Evolutionary conservation across 75 land plant species (phyloP), one percentile per base, ranked within the genome.

Genomic region (Selaginella tamariscina): DNA sequence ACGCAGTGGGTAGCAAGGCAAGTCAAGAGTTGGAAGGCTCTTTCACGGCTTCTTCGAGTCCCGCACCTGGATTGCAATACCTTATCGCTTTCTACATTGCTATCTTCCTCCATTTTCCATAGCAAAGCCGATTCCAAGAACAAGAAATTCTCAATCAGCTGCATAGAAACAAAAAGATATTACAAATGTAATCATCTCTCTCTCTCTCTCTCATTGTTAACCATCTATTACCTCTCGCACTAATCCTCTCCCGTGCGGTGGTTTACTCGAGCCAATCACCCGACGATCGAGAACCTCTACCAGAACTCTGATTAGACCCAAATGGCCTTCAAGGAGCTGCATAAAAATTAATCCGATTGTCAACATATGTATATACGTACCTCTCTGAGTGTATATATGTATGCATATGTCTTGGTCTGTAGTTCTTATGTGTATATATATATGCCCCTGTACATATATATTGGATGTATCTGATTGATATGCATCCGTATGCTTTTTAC

Each of bases 271-370:
- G 27, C 76, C 76, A 49, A 74, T 74, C 11, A 74, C 23, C 0
- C 72, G 72, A 2, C 24, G 24, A 33, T 74, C 72, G 24, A 74
- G 59, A 30, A 68, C 64, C 1, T 74, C 71, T 33, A 74, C 72
- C 27, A 74, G 72, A 13, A 74, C 75, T 55, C 54, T 57, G 8
- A 30, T 68, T 23, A 69, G 24, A 26, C 49, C 27, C 24, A 74
- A 63, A 54, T 74, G 75, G n/a, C 76, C 76, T 64, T 74, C 76
- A 49, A 74, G 64, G 33, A 74, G 65, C 76, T 74, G 62, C 55
- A 69, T 15, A 70, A 32, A 31, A 30, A 56, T 8, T 1, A 67
- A 31, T 1, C 2, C 26, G 31, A 24, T 32, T n/a, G n/a, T n/a
- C n/a, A n/a, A n/a, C n/a, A n/a, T n/a, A n/a, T n/a, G n/a, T n/a